Conservation (phyloP, 139 green algal species). For the Auxenochlorella protothecoides region DNA sequence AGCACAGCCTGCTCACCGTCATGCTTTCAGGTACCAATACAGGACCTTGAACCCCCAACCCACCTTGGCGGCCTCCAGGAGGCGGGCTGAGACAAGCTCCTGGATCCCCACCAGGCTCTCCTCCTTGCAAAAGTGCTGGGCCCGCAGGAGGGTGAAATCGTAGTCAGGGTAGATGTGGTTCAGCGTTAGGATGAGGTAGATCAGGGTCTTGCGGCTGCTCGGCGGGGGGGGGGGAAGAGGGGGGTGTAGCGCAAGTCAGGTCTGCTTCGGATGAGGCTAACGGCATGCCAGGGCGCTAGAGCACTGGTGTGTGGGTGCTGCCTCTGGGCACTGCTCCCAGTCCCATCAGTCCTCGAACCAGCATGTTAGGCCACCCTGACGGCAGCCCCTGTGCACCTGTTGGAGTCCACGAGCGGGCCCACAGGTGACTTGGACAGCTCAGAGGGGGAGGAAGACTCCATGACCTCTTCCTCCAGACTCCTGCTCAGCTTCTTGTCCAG, state of each 20-base stretch:
- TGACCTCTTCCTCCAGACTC: slow-evolving; percentile 83
- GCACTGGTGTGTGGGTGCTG: too few relatives aligned
- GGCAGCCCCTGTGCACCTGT: slow-evolving; percentile 1
- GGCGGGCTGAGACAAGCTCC: slow-evolving; percentile 71
- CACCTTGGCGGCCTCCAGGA: slow-evolving; percentile 80
- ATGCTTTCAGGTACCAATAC: too few relatives aligned
- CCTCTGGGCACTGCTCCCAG: background rate
- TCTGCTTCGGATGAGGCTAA: too few relatives aligned
- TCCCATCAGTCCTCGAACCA: background rate
- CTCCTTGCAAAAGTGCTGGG: slow-evolving; percentile 93
- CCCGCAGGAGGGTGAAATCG: slow-evolving; percentile 46
- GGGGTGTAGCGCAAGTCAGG: background rate
- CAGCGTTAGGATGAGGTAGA: slow-evolving; percentile 97
- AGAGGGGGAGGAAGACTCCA: slow-evolving; percentile 53
- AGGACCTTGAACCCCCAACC: background rate
- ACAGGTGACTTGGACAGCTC: slow-evolving; percentile 79
- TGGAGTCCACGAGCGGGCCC: slow-evolving; percentile 46
- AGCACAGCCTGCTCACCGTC: too few relatives aligned
- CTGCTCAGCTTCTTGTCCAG: slow-evolving; percentile 94
- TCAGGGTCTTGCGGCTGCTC: slow-evolving; percentile 85
- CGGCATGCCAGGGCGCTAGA: too few relatives aligned
- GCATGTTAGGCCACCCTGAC: slow-evolving; percentile 28
- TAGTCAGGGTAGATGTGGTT: slow-evolving; percentile 91
- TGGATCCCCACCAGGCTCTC: slow-evolving; percentile 47
- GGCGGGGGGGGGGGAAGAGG: background rate